These are phyloP conservation scores for Glebionis coronaria DNA, from an alignment of 129 eudicot genomes.

Conservation along the genomic window DNA sequence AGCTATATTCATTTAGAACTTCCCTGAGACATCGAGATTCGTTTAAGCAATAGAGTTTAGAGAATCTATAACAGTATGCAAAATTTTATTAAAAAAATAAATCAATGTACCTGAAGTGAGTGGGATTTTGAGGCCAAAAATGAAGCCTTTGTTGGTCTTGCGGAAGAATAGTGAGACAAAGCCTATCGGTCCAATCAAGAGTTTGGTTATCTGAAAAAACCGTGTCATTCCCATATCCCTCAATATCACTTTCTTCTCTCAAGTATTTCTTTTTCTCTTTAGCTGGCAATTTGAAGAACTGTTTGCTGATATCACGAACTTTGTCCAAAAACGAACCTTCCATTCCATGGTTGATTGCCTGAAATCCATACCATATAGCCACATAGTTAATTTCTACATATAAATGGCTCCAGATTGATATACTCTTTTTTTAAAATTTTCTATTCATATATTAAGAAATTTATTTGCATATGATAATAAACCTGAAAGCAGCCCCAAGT, in stretches of 20 bases:
- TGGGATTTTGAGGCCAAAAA: slow-evolving; percentile 61
- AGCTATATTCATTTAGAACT: slow-evolving; percentile 32
- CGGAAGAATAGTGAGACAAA: slow-evolving; percentile 42
- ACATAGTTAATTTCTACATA: not conserved
- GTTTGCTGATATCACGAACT: slow-evolving; percentile 25
- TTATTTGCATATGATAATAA: not conserved
- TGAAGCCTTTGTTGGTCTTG: slow-evolving; percentile 34
- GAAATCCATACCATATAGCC: slow-evolving; percentile 5
- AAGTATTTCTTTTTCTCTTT: slow-evolving; percentile 48
- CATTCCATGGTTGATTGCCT: slow-evolving; percentile 61
- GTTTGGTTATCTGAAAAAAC: slow-evolving; percentile 43
- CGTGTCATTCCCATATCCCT: slow-evolving; percentile 67
- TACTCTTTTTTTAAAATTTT: too few relatives aligned
- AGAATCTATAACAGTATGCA: too few relatives aligned
- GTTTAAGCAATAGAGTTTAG: too few relatives aligned
- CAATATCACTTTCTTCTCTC: slow-evolving; percentile 36
- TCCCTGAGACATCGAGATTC: slow-evolving; percentile 35
- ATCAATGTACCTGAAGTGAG: slow-evolving; percentile 37
- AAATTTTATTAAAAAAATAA: too few relatives aligned
- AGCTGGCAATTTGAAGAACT: slow-evolving; percentile 40
- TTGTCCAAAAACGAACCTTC: slow-evolving; percentile 39
- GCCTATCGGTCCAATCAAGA: slow-evolving; percentile 62
- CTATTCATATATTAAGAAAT: too few relatives aligned
- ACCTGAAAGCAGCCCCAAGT: slow-evolving; percentile 88
- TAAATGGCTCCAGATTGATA: not conserved